Evolutionary conservation across 2,329 filamentous ascomycete species (phyloP), one percentile per base, ranked within the genome.

Genomic region (Calonectria henricotiae): DNA sequence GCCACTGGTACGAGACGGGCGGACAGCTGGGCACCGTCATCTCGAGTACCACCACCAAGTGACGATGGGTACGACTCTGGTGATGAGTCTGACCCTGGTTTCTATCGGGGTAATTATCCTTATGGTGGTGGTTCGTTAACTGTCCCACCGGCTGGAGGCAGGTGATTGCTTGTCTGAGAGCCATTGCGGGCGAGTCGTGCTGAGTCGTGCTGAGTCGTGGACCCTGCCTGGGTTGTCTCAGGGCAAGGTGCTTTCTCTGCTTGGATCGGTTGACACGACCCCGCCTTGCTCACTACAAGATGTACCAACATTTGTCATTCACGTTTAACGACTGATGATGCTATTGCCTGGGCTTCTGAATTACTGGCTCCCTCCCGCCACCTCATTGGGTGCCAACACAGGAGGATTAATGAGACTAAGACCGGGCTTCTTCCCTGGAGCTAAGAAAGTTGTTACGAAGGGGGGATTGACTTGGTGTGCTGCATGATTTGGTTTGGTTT

Each of bases 91-190:
- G 74, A 75, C 63, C 84, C 86, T 66, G 85, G 79, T 70, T 87
- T 87, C 75, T 77, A 81, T 54, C 37, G 41, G 13, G 85, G 88
- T 71, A 85, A 83, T 64, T 86, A 86, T 70, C 83, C 86, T 3
- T 87, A 87, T 74, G 78, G 82, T 49, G 79, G 80, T 55, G 77
- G 82, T 49, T 77, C 74, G 23, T 73, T 88, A 62, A 84, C 86
- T 46, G 82, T 85, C 8, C 76, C 80, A 69, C 77, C 76, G 55
- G 61, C 74, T 64, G 75, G 70, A 70, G 60, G 71, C 35, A 60
- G 67, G 43, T 62, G 62, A 43, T 70, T 67, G 61, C 39, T 67
- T 64, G 70, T 51, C 17, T 46, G n/a, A 46, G 43, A 46, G 9
- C 20, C 23, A 4, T 23, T 46, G 43, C 7, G 41, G 1, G n/a